Base-by-base conservation (phyloP, 768 basidiomycete species). In the Neoboletus brunneissimus region DNA sequence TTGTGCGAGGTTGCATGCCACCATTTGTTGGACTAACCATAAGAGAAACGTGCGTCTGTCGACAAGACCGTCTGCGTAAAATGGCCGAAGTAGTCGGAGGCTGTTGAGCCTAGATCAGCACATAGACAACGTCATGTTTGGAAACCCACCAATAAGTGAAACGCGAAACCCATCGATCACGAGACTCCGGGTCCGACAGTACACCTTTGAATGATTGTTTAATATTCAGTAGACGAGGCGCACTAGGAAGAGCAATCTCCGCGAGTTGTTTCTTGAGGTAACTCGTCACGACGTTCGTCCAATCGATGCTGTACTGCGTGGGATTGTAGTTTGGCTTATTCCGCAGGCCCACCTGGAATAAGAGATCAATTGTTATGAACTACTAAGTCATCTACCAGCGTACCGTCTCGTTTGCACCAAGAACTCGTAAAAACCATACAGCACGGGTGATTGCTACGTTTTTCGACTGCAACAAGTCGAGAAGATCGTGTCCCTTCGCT, bases 361-460 rank as follows among this genome's bases (percentile, higher is more conserved):
- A 29, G 48, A 27, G 45, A 40, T 60, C 16, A 56, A 50, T 5
- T 32, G n/a, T 23, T n/a, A 23, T 44, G 48, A 48, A 32, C 10
- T 2, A 57, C 1, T 23, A 35, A 40, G 52, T 43, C 32, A 44
- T 40, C 56, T n/a, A 35, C 22, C 23, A 9, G 57, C 55, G 12
- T 66, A 91, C 90, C 48, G 88, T 90, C 72, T 94, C 92, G 62
- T 93, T 92, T 20, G 87, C 90, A 25, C 92, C 92, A 63, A 92
- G 84, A 4, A 92, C 90, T 20, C 91, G 82, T 27, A 94, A 76
- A 67, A 93, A 89, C 92, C 92, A 94, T 8, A 93, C 84, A 4
- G 92, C 92, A 44, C 92, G 81, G 2, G 87, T 79, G 34, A 91
- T 87, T 7, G 87, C 87, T 27, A 94, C 88, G 54, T 86, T 81